Evolutionary conservation across 108 stramenopile species (phyloP), one percentile per base, ranked within the genome.

Genomic region (Aurantiochytrium sp.): DNA sequence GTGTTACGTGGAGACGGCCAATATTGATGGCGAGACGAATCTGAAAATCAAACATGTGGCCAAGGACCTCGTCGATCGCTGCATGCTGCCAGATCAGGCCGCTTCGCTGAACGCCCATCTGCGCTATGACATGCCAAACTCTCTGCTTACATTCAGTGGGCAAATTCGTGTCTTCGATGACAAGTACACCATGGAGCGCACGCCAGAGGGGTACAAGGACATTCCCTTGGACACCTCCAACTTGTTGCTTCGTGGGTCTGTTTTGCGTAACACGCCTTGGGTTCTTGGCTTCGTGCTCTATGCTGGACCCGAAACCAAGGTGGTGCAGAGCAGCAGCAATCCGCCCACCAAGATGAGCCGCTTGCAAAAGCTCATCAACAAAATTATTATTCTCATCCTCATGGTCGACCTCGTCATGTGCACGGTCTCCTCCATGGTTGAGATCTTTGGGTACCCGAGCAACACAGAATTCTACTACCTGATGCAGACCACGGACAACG

Each of bases 221-320:
- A 53, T 83, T 12, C 10, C 76, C 12, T 45, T 83, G 10, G 76
- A 83, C 76, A 83, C 76, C 12, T 47, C 76, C 18, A 96, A 98
- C 71, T 71, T 99, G 58, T 89, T 99, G 49, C 93, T 99, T 4
- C 94, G 98, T 35, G 98, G 99, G 51, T 97, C 96, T 57, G 93
- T 96, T 6, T 91, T 99, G 59, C 94, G 97, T 49, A 99, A 99
- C 93, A 98, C 98, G 8, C 95, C 96, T 88, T 98, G 97, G 97
- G 97, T 95, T 16, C 94, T 98, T 87, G 97, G 97, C 29, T 58
- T 98, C 4, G 97, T 97, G 58, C 96, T 96, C 76, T 98, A 97
- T 90, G 98, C 99, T 18, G 99, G 99, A 35, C 92, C 91, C 6
- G 98, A 99, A 88, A 98, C 97, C 10, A 98, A 98, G 90, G 89